Evolutionary conservation across 2,329 filamentous ascomycete genomes (phyloP), one percentile per base, ranked within the genome.

Genomic region (Cladophialophora bantiana): DNA sequence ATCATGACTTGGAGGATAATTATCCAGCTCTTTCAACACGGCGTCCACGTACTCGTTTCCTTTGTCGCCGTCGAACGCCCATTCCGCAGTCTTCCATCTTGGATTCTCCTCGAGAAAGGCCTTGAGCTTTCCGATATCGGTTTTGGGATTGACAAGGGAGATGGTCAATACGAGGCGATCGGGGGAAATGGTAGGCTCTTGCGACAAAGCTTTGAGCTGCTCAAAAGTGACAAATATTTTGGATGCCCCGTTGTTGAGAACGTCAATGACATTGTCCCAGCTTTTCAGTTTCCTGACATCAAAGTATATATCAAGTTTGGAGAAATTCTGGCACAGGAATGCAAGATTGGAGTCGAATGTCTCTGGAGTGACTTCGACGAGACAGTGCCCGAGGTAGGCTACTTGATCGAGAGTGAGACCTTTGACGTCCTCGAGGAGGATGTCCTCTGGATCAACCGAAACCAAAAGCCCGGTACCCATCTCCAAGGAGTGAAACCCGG

Each of bases 171-270:
- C 84, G n/a, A 90, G 77, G 56, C 88, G 81, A 64, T 84, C 83
- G 7, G 84, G 81, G 12, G 80, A 78, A 52, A 89, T 80, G 35
- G 83, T 83, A 71, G 83, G 78, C 71, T 83, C 79, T 57, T 80
- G 73, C 59, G 83, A 79, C 52, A 90, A 78, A 18, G 81, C 77
- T 48, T 83, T 82, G 61, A 96, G 82, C 76, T 93, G 90, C 64
- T 88, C 84, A 56, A 89, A 85, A 18, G 86, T 85, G 59, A 97
- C 91, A 77, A 98, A 95, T 69, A 95, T 90, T 77, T 90, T 95
- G 60, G 89, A 87, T 6, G 93, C 93, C 67, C 95, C 95, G 70
- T 89, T 87, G 77, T 99, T 92, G 64, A 99, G 87, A 40, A 98
- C 84, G 55, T 90, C 86, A 62, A 94, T 81, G 40, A 98, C 83